Base-by-base conservation (phyloP, 768 basidiomycete species). In the Mrakia frigida region DNA sequence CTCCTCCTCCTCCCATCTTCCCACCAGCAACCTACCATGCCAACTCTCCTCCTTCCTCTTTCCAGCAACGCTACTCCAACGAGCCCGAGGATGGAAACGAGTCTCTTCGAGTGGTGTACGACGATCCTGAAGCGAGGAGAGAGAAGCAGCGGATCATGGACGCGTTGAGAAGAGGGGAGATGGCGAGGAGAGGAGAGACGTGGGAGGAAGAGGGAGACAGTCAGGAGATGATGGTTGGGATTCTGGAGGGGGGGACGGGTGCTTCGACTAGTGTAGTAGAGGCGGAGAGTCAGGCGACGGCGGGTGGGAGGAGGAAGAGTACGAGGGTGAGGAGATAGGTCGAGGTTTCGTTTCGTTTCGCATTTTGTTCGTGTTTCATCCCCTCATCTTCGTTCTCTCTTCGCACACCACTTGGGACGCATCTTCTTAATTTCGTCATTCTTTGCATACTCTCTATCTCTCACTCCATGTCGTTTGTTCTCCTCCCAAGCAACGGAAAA, bases 261-360 rank as follows among this genome's bases (percentile, higher is more conserved):
- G 13, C 6, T 7, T 33, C n/a, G 35, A 46, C 41, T 10, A 25
- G 7, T n/a, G 35, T 25, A n/a, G 67, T 25, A 25, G 67, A 41
- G 35, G 35, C 16, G 67, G 37, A 69, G 67, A 46, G 67, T 69
- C 41, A 39, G 25, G n/a, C 10, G 7, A 69, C 35, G 39, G 67
- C 10, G 67, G 67, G 18, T 16, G 70, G 50, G 70, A 72, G 52
- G 53, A 72, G 53, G 53, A 72, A 50, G 52, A 72, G 70, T 72
- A 53, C 28, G 52, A 53, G 70, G 37, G n/a, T 59, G 52, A 35
- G 53, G 35, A 52, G 35, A 14, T 59, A 23, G n/a, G 53, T 23
- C 3, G 31, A 13, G 56, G 56, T 41, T 31, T 25, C 6, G 21
- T 43, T 69, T 46, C 14, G 37, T 41, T 23, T 69, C 23, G 1